Conservation (phyloP, 1,284 basidiomycete species). For the Leccinum griseonigrum region DNA sequence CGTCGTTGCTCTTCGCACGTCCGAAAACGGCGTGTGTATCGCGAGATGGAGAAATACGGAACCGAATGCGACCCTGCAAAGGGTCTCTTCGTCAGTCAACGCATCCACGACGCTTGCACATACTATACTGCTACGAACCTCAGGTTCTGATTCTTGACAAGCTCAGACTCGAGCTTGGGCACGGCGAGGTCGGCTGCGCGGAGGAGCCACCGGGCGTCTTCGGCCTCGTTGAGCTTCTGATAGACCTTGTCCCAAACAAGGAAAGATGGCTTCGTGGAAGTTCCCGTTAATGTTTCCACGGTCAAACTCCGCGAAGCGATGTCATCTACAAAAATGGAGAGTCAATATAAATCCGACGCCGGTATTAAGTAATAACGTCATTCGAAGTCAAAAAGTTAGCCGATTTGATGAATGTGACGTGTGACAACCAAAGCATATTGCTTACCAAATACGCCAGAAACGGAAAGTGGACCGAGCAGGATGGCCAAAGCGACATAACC, state of each 20-base stretch:
- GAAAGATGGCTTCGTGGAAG: constrained; percentile 75
- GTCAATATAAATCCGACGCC: background rate
- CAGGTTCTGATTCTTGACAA: constrained; percentile 54
- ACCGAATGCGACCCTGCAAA: constrained; percentile 57
- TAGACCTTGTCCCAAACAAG: constrained; percentile 86
- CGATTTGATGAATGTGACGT: background rate
- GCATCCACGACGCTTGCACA: background rate
- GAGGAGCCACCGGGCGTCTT: constrained; percentile 81
- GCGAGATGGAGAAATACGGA: constrained; percentile 66
- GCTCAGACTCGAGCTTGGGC: constrained; percentile 48
- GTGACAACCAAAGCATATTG: background rate
- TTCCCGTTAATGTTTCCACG: constrained; percentile 44
- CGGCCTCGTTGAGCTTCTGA: constrained; percentile 59
- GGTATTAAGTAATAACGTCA: background rate
- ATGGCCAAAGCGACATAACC: constrained; percentile 78
- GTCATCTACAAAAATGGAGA: constrained; percentile 20
- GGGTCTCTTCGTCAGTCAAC: background rate
- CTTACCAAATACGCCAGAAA: constrained; percentile 53
- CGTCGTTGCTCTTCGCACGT: constrained; percentile 51
- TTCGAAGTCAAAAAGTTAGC: constrained; percentile 5
- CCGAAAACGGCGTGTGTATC: constrained; percentile 52
- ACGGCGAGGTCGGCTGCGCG: constrained; percentile 60
- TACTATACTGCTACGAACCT: constrained; percentile 44
- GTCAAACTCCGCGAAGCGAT: constrained; percentile 39
- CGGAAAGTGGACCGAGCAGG: constrained; percentile 60